Evolutionary conservation across 768 basidiomycete species (phyloP).

Genomic region (Lactifluus piperatus): DNA sequence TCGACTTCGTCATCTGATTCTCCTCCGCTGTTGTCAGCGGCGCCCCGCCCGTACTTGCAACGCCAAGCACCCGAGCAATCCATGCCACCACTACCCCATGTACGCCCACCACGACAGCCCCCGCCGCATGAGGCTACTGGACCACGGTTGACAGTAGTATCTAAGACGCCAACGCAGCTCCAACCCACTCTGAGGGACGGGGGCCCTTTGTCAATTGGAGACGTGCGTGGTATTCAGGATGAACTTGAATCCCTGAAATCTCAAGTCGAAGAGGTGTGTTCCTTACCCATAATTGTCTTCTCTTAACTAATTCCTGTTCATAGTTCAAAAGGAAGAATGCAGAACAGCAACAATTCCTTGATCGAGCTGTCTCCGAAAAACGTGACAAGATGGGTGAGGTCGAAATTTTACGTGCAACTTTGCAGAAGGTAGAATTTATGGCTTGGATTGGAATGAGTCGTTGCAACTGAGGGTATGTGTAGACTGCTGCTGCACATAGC

Average conservation of each 20-base stretch:
- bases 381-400: conserved; percentile 19
- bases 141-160: neutral
- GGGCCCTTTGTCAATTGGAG: neutral
- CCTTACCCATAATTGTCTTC: neutral
- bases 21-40: neutral
- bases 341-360: conserved; percentile 11
- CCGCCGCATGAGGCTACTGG: neutral
- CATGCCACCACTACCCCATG: neutral
- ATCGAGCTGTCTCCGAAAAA: conserved; percentile 18
- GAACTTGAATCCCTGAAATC: conserved; percentile 1
- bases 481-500: conserved; percentile 4
- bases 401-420: conserved; percentile 15
- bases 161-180: neutral
- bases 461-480: neutral
- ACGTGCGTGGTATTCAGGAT: neutral
- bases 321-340: conserved; percentile 10
- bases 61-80: neutral
- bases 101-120: neutral
- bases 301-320: neutral
- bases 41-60: neutral
- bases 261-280: conserved; percentile 9
- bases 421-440: conserved; percentile 12
- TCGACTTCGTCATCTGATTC: neutral
- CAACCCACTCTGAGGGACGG: neutral
- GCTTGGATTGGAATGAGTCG: neutral